Evolutionary conservation across 345 rosid species (phyloP).

Genomic region (Brassica juncea): DNA sequence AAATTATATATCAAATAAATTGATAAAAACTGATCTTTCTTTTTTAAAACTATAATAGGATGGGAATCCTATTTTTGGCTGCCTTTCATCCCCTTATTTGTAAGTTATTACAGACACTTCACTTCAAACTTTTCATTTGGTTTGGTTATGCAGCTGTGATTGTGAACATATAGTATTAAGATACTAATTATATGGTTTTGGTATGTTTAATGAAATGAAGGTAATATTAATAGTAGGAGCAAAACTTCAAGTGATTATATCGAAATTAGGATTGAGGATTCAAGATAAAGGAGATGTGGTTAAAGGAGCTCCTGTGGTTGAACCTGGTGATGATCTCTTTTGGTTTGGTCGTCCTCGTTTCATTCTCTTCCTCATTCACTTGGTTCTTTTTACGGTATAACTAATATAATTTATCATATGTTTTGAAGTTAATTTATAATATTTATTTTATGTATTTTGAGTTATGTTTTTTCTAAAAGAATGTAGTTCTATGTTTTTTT

Average conservation of each 20-base stretch:
- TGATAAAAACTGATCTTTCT: neutral
- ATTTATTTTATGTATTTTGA: neutral
- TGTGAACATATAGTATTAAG: neutral
- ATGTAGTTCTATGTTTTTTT: neutral
- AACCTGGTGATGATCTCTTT: conserved; percentile 89
- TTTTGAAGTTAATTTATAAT: neutral
- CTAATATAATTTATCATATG: neutral
- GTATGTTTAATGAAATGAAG: conserved; percentile 14
- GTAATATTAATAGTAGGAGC: conserved; percentile 70
- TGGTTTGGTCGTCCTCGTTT: conserved; percentile 94
- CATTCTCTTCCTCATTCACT: conserved; percentile 79
- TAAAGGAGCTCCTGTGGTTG: conserved; percentile 86
- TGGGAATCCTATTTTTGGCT: conserved; percentile 71
- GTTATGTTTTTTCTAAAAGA: neutral
- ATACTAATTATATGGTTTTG: neutral
- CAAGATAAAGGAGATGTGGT: conserved; percentile 87
- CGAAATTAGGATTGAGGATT: conserved; percentile 62
- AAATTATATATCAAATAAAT: neutral
- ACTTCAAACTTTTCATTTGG: neutral
- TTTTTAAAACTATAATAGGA: conserved; percentile 47
- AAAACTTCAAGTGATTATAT: neutral
- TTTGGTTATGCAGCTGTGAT: neutral
- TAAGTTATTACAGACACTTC: conserved; percentile 46
- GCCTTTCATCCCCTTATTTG: conserved; percentile 79
- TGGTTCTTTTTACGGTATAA: conserved; percentile 86